phyloP scores from a whole-genome alignment of 202 grass and related monocot genomes.

The Setaria viridis region DNA sequence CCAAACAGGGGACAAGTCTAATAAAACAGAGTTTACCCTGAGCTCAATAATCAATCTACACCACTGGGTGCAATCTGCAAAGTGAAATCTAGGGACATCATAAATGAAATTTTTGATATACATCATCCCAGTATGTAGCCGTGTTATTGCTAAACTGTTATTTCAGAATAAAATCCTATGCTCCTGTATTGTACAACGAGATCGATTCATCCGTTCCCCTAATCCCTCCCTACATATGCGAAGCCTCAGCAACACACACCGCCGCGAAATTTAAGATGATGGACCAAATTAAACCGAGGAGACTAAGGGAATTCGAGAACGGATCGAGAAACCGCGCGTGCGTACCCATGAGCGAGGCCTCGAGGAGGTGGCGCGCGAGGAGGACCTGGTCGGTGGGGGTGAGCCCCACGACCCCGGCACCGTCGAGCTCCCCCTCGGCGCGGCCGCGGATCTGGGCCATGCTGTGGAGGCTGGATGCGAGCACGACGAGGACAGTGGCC shows the following conservation, averaged over 20 bases:
- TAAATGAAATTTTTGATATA: neutral
- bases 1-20: neutral
- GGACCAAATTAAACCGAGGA: neutral
- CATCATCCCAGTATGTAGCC: neutral
- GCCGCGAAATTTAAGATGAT: neutral
- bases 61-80: neutral
- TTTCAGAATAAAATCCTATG: neutral
- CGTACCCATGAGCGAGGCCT: conserved; percentile 80
- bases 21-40: neutral
- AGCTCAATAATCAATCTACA: neutral
- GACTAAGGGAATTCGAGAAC: neutral
- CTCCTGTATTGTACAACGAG: neutral
- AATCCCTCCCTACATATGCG: neutral
- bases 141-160: neutral
- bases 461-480: conserved; percentile 70
- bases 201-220: neutral
- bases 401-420: conserved; percentile 43
- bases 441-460: conserved; percentile 69
- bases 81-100: neutral
- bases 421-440: conserved; percentile 54
- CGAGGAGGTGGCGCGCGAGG: conserved; percentile 71
- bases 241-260: neutral
- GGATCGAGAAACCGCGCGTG: neutral
- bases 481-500: conserved; percentile 62
- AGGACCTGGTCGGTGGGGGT: conserved; percentile 84